phyloP scores from a whole-genome alignment of 352 stramenopile genomes.

The Globisporangium uncinulatum region DNA sequence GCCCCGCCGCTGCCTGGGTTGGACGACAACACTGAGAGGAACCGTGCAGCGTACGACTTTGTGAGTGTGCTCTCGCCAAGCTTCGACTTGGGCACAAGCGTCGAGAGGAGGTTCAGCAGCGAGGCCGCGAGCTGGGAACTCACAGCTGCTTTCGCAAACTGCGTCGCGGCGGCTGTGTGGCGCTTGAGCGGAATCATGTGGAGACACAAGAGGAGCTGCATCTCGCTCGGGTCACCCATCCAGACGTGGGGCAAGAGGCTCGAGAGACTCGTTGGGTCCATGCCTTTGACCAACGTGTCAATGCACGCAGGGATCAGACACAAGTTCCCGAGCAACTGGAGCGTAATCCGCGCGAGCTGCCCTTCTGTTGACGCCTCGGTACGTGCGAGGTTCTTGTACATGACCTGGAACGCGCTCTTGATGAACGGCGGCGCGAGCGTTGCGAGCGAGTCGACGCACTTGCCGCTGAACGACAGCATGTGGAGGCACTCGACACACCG shows the following conservation, averaged over 20 bases:
- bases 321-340: slow-evolving; percentile 81
- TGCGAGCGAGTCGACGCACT: slow-evolving; percentile 68
- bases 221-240: slow-evolving; percentile 71
- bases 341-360: slow-evolving; percentile 68
- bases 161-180: slow-evolving; percentile 78
- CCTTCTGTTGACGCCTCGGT: slow-evolving; percentile 77
- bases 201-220: slow-evolving; percentile 78
- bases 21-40: slow-evolving; percentile 76
- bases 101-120: slow-evolving; percentile 79
- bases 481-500: slow-evolving; percentile 84
- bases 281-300: slow-evolving; percentile 84
- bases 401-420: slow-evolving; percentile 78
- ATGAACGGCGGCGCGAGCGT: slow-evolving; percentile 78
- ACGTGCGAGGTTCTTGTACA: slow-evolving; percentile 80
- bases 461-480: slow-evolving; percentile 84
- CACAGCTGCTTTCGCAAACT: slow-evolving; percentile 77
- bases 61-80: slow-evolving; percentile 71
- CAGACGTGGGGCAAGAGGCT: slow-evolving; percentile 71
- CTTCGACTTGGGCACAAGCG: slow-evolving; percentile 75
- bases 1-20: slow-evolving; percentile 80
- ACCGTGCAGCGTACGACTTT: slow-evolving; percentile 79
- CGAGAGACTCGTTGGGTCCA: slow-evolving; percentile 70
- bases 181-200: slow-evolving; percentile 88
- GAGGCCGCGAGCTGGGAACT: slow-evolving; percentile 73
- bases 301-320: slow-evolving; percentile 84